Base-by-base conservation (phyloP, 1,139 yeast genomes). In the Yamadazyma diddensiae region DNA sequence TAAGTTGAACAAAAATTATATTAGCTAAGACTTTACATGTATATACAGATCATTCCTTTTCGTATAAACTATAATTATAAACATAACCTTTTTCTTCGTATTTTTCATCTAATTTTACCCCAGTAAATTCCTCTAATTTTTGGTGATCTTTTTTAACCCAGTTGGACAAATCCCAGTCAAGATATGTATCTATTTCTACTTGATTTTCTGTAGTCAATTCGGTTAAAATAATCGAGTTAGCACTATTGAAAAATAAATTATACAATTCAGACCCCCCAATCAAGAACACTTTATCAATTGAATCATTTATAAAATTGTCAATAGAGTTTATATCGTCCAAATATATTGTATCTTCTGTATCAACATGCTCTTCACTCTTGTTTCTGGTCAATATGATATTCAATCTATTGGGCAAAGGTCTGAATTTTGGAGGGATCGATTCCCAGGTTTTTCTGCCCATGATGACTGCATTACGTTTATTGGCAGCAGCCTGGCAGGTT, bases 391-490 rank as follows among this genome's bases (percentile, higher is more conserved):
- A 60, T 0, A 92, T 77, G 8, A 90, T 77, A 53, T 94, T 94
- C 28, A 79, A 42, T 36, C 99, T 70, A 33, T 70, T 76, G 2
- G 82, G 81, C 30, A 92, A 68, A 0, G 99, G 99, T 42, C 95
- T 68, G 59, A 87, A 92, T 53, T 72, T 79, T 1, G 59, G 40
- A 0, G 98, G 98, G 28, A 92, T 88, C 6, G 96, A 85, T 23
- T 88, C 94, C 95, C 97, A 92, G 1, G 98, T 92, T 52, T 80
- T 83, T 36, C 97, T 71, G 5, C 99, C 99, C 99, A 94, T 92
- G 7, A 94, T 70, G 10, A 94, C 97, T 0, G 88, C 94, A 48
- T 90, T 86, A 35, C 60, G 53, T 37, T 58, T 59, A 5, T 38
- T 38, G 5, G 66, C 45, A 6, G 35, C 35, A 15, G 70, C 61